Evolutionary conservation across 1,284 basidiomycete genomes (phyloP).

Genomic region (Ceratobasidium sp.): DNA sequence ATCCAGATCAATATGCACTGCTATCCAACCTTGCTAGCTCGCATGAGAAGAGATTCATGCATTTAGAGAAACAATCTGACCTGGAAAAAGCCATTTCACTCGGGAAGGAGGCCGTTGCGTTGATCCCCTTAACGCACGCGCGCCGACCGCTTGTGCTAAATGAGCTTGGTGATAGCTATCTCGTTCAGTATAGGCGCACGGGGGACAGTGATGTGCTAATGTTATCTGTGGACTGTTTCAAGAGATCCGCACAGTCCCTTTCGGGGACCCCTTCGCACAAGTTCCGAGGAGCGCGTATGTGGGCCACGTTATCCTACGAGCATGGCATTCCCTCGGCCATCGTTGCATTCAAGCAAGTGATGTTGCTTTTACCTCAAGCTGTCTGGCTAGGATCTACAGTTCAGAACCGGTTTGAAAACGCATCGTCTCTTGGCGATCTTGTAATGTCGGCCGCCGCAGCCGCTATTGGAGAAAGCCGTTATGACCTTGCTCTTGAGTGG

Average conservation of each 20-base stretch:
- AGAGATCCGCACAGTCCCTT: too few relatives aligned
- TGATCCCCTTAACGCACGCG: background rate
- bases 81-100: conserved; percentile 1
- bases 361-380: conserved; percentile 43
- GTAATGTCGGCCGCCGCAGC: too few relatives aligned
- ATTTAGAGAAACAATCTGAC: background rate
- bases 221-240: too few relatives aligned
- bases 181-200: background rate
- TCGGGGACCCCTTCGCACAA: too few relatives aligned
- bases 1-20: background rate
- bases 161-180: background rate
- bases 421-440: too few relatives aligned
- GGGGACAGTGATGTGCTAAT: background rate
- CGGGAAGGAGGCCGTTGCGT: background rate
- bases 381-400: background rate
- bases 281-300: too few relatives aligned
- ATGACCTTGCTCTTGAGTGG: background rate
- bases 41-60: background rate
- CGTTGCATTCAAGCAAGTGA: conserved; percentile 34
- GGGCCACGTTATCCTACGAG: too few relatives aligned
- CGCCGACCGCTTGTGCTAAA: background rate
- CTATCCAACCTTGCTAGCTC: conserved; percentile 2
- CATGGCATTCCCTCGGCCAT: too few relatives aligned
- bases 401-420: too few relatives aligned
- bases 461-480: background rate